Evolutionary conservation across 2,329 filamentous ascomycete species (phyloP), one percentile per base, ranked within the genome.

Genomic region (Hirsutella rhossiliensis): DNA sequence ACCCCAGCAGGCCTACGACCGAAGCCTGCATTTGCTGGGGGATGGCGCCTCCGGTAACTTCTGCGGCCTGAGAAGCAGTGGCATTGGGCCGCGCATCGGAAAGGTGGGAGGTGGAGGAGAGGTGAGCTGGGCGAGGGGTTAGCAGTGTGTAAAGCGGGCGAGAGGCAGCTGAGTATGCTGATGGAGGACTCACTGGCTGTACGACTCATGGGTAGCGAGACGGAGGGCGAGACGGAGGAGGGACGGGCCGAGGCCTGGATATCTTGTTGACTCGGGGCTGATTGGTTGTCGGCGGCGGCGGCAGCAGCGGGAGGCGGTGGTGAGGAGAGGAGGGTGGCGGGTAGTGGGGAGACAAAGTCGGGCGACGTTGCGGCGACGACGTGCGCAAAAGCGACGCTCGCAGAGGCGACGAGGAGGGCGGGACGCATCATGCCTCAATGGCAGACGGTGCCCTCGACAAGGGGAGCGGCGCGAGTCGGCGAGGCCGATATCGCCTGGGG

Each of bases 1-100:
- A 64, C 31, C 58, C 61, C 45, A 64, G 43, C n/a, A 64, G 51
- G 30, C 61, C 61, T 37, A 49, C 56, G 48, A 61, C 56, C 41
- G 61, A 64, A 39, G 52, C 50, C 47, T 62, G 53, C 57, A 62
- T 56, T 41, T 58, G 55, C 43, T 56, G 54, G 32, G 57, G 52
- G 39, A 60, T 53, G 18, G 59, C 59, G 29, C 59, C 61, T 17
- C 58, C 61, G 12, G 59, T 58, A 17, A 57, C 55, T 32, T 54
- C 52, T 23, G 56, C 46, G 37, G 55, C 44, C n/a, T 46, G 50
- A 19, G 54, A 53, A 32, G 48, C 44, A n/a, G 59, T 57, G 17
- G 52, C 51, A 44, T 59, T 59, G 47, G 54, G 49, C 17, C 48
- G 29, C 6, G 49, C 43, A n/a, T 48, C 50, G 41, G 46, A 38